Percentiles rank a stretch among this genome's conserved stretches.
These are phyloP conservation scores for Ophiosphaerella korrae DNA, from an alignment of 2,329 filamentous ascomycete genomes.

Conservation along the genomic window DNA sequence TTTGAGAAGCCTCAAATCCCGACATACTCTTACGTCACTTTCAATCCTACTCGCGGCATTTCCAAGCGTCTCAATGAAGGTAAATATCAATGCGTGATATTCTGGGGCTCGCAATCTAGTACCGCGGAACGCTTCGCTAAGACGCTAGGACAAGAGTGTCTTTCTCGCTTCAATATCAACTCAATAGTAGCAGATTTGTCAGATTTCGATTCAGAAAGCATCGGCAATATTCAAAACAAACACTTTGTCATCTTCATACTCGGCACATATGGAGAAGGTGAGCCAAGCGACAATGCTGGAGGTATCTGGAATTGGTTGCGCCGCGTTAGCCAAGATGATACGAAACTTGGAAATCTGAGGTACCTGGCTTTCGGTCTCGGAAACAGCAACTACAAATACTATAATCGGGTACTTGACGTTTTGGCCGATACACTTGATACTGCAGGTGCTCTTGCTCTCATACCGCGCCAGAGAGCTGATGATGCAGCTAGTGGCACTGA, in stretches of 20 bases:
- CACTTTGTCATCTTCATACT: conserved; percentile 45
- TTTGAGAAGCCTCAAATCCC: conserved; percentile 56
- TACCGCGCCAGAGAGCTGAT: conserved; percentile 46
- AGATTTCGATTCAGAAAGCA: conserved; percentile 54
- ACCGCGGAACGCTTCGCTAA: conserved; percentile 53
- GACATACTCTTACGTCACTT: conserved; percentile 15
- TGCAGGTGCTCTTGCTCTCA: conserved; percentile 40
- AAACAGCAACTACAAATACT: conserved; percentile 56
- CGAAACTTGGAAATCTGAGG: conserved; percentile 33
- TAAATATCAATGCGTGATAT: conserved; percentile 45
- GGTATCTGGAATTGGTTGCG: conserved; percentile 35
- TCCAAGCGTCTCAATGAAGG: conserved; percentile 51
- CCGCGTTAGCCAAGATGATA: conserved; percentile 24
- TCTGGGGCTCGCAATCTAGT: conserved; percentile 58
- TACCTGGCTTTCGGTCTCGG: conserved; percentile 54
- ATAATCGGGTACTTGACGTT: conserved; percentile 50
- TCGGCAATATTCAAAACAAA: conserved; percentile 33
- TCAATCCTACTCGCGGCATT: conserved; percentile 52
- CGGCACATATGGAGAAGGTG: conserved; percentile 48
- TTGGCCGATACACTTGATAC: conserved; percentile 39
- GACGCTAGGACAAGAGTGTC: conserved; percentile 48
- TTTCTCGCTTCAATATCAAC: conserved; percentile 48
- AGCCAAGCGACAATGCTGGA: conserved; percentile 45
- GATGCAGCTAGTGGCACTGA: conserved; percentile 49
- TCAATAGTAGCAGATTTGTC: conserved; percentile 52